A percentile compares a stretch with the other conserved stretches of the same genome.
phyloP scores from a whole-genome alignment of 2,329 filamentous ascomycete genomes.

The Paecilomyces niveus region DNA sequence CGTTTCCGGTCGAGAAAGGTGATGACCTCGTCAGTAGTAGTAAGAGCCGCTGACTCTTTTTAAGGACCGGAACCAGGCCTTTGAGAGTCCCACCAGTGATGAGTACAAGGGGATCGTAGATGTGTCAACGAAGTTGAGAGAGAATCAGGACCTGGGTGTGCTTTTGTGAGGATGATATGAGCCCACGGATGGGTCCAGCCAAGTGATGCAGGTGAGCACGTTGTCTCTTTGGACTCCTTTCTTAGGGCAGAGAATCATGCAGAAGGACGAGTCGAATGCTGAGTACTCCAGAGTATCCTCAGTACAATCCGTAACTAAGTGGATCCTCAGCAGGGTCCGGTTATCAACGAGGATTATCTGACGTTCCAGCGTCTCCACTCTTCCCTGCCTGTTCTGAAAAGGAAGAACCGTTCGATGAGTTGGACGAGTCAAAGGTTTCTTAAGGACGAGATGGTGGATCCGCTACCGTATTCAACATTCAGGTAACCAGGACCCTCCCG shows the following conservation, averaged over 20 bases:
- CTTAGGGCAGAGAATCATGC: not conserved
- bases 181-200: not conserved
- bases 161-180: not conserved
- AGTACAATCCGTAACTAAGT: not conserved
- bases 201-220: not conserved
- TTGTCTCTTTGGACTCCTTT: not conserved
- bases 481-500: not conserved
- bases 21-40: not conserved
- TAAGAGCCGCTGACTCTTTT: not conserved
- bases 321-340: not conserved
- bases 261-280: not conserved
- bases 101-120: not conserved
- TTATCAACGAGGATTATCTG: not conserved
- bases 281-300: not conserved
- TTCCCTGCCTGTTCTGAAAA: not conserved
- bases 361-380: not conserved
- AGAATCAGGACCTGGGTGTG: not conserved
- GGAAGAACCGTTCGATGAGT: not conserved
- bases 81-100: not conserved
- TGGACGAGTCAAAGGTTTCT: not conserved
- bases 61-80: not conserved
- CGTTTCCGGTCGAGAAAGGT: not conserved
- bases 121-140: not conserved
- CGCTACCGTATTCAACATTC: not conserved
- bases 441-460: not conserved